Percentiles rank a stretch among this genome's conserved stretches.
phyloP scores from a whole-genome alignment of 2,329 filamentous ascomycete genomes.

The Pezicula radicicola region DNA sequence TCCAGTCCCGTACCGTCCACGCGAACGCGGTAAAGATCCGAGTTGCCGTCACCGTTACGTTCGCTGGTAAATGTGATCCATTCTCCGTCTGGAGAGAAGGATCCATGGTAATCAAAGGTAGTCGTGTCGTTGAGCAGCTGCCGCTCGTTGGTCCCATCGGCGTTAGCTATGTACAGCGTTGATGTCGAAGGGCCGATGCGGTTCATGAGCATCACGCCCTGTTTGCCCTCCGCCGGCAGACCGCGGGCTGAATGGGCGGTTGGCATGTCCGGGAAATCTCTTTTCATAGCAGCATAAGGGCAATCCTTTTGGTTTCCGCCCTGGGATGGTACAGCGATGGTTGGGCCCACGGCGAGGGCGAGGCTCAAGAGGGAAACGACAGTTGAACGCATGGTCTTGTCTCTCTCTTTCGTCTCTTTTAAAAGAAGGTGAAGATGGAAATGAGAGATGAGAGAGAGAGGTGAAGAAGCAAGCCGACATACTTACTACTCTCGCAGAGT shows the following conservation, averaged over 20 bases:
- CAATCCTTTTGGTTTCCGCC: no score
- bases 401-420: no score
- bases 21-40: slow-evolving; percentile 36
- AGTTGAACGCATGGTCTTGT: no score
- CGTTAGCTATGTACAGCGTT: slow-evolving; percentile 30
- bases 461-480: no score
- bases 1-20: slow-evolving; percentile 33
- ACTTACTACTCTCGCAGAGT: no score
- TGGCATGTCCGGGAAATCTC: background rate
- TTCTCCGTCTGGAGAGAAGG: slow-evolving; percentile 35
- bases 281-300: background rate
- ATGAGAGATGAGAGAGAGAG: no score
- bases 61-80: slow-evolving; percentile 39
- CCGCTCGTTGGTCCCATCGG: slow-evolving; percentile 35
- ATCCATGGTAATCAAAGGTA: slow-evolving; percentile 36
- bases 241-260: background rate
- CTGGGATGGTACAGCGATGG: no score
- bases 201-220: slow-evolving; percentile 30
- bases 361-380: no score
- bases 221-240: background rate
- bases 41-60: slow-evolving; percentile 35
- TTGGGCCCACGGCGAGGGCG: no score
- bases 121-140: slow-evolving; percentile 27
- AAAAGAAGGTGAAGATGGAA: no score
- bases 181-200: slow-evolving; percentile 31